A percentile compares a stretch with the other conserved stretches of the same genome.
phyloP scores from a whole-genome alignment of 116 monocot species.

The Thalassia testudinum region DNA sequence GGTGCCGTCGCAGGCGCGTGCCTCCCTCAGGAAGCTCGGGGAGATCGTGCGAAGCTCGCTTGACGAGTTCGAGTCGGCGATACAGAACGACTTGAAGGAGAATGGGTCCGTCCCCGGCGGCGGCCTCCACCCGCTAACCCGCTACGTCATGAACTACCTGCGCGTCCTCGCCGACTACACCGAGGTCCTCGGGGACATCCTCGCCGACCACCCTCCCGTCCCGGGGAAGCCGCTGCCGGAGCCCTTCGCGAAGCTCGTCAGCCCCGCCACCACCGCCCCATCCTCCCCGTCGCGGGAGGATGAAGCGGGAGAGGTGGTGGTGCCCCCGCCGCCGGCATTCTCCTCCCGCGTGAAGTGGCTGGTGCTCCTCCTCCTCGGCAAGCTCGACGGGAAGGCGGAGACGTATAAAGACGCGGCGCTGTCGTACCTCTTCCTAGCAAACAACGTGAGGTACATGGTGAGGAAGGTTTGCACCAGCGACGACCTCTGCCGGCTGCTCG shows the following conservation, averaged over 20 bases:
- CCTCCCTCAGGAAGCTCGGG: conserved; percentile 14
- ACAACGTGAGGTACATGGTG: conserved; percentile 35
- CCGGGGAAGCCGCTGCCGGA: conserved; percentile 4
- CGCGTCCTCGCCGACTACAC: conserved; percentile 32
- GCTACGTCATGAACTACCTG: conserved; percentile 52
- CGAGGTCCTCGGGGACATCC: conserved; percentile 15
- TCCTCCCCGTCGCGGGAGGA: neutral
- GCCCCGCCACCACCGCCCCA: neutral
- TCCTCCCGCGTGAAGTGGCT: conserved; percentile 25
- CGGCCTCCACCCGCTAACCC: conserved; percentile 28
- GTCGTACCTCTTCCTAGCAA: conserved; percentile 48
- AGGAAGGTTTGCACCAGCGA: conserved; percentile 18
- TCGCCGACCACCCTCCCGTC: conserved; percentile 16
- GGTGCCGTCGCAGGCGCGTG: conserved; percentile 12
- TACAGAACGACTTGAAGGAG: conserved; percentile 31
- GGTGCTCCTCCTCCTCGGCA: conserved; percentile 33
- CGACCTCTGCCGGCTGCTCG: conserved; percentile 13
- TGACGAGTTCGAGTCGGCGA: conserved; percentile 30
- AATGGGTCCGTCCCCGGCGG: conserved; percentile 21
- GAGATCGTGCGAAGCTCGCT: conserved; percentile 20
- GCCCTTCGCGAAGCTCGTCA: neutral
- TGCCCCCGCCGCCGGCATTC: neutral
- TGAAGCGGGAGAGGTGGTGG: neutral
- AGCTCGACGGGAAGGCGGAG: conserved; percentile 40
- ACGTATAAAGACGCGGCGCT: conserved; percentile 16